A percentile compares a stretch with the other conserved stretches of the same genome.
These are phyloP conservation scores for Yamagishiella unicocca DNA, from an alignment of 139 green algal species.

Conservation along the genomic window DNA sequence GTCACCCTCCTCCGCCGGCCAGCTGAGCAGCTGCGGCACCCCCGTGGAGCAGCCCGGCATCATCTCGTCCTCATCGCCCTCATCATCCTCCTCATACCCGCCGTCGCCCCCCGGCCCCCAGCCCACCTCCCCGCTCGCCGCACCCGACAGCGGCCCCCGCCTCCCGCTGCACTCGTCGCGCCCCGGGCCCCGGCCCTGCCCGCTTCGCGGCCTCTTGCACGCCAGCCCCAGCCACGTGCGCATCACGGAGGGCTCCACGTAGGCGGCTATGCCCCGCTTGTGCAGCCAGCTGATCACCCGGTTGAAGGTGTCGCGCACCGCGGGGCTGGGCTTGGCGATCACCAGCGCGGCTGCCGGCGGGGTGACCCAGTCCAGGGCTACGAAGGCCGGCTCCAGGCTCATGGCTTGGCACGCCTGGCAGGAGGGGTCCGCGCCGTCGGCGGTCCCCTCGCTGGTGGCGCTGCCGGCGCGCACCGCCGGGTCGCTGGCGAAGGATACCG, in stretches of 20 bases:
- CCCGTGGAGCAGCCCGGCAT: not conserved
- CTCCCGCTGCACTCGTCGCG: not conserved
- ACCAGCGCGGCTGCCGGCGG: conserved; percentile 47
- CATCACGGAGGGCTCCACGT: conserved; percentile 43
- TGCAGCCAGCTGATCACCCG: conserved; percentile 42
- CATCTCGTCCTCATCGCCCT: not conserved
- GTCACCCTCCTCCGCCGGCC: not conserved
- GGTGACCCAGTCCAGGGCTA: conserved; percentile 54
- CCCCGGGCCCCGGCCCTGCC: not conserved
- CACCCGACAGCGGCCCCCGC: not conserved
- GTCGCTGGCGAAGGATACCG: too few relatives aligned
- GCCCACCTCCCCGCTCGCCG: not conserved
- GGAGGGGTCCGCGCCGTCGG: not conserved
- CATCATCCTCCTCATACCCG: not conserved
- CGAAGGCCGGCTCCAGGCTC: conserved; percentile 34
- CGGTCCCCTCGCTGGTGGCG: too few relatives aligned
- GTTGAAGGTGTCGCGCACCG: conserved; percentile 17
- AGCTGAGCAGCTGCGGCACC: conserved; percentile 33
- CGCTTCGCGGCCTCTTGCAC: not conserved
- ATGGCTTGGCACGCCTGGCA: conserved; percentile 24
- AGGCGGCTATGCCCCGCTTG: conserved; percentile 4
- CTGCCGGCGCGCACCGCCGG: not conserved
- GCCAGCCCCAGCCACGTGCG: not conserved
- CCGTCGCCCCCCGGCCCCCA: not conserved
- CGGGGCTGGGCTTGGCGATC: conserved; percentile 51